Conservation (phyloP, 768 basidiomycete species). For the Lentinus tigrinus region DNA sequence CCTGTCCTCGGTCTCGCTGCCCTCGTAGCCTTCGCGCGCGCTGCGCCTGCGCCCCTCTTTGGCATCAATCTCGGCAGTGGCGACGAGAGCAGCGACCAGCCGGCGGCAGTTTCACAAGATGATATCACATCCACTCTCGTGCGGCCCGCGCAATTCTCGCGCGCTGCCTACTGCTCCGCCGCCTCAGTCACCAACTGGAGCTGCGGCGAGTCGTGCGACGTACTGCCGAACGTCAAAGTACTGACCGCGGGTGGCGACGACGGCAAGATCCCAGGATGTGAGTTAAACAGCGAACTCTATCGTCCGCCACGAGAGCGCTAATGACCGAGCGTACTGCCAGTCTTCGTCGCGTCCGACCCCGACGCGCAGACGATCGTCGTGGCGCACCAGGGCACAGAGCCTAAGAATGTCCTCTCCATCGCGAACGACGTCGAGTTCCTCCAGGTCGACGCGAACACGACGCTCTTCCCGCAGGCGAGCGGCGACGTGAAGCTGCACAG, state of each 20-base stretch:
- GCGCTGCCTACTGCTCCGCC: slow-evolving; percentile 27
- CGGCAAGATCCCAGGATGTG: slow-evolving; percentile 20
- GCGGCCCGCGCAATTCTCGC: slow-evolving; percentile 25
- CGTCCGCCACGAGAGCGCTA: neutral
- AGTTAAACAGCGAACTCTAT: neutral
- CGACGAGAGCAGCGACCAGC: slow-evolving; percentile 2
- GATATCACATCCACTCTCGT: slow-evolving; percentile 16
- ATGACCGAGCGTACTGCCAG: neutral
- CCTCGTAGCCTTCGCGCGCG: slow-evolving; percentile 13
- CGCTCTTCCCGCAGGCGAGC: slow-evolving; percentile 37
- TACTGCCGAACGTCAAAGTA: slow-evolving; percentile 21
- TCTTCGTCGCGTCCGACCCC: slow-evolving; percentile 34
- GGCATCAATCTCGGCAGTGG: slow-evolving; percentile 20
- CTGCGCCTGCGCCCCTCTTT: slow-evolving; percentile 20
- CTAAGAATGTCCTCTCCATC: slow-evolving; percentile 24
- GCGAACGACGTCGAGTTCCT: slow-evolving; percentile 25
- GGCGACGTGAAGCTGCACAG: slow-evolving; percentile 24
- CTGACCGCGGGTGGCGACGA: slow-evolving; percentile 26
- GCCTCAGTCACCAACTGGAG: slow-evolving; percentile 17
- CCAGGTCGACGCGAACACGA: slow-evolving; percentile 30
- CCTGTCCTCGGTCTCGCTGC: slow-evolving; percentile 13
- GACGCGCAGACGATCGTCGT: slow-evolving; percentile 34
- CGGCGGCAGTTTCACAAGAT: slow-evolving; percentile 20
- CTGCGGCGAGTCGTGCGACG: slow-evolving; percentile 29
- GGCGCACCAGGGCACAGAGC: slow-evolving; percentile 38